A percentile compares a stretch with the other conserved stretches of the same genome.
These are phyloP conservation scores for Cladosporium phlei DNA, from an alignment of 2,329 filamentous ascomycete genomes.

Conservation along the genomic window DNA sequence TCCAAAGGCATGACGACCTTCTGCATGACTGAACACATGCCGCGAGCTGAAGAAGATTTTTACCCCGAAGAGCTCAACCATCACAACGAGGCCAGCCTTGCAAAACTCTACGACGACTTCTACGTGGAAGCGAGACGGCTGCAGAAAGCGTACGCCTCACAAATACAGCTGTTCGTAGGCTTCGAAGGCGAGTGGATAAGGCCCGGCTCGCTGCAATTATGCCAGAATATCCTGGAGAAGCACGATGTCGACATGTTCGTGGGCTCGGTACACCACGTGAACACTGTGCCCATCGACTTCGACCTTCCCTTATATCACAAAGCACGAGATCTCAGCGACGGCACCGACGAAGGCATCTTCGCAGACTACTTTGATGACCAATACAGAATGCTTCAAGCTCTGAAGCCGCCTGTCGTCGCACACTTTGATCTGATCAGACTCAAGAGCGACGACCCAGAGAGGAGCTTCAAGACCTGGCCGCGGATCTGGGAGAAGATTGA, in stretches of 20 bases:
- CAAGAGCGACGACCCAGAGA: slow-evolving; percentile 64
- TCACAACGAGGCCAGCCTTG: slow-evolving; percentile 44
- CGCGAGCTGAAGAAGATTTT: slow-evolving; percentile 70
- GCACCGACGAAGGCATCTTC: slow-evolving; percentile 68
- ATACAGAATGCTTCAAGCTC: slow-evolving; percentile 67
- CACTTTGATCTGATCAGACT: slow-evolving; percentile 92
- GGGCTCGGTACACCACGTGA: slow-evolving; percentile 86
- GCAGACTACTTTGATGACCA: slow-evolving; percentile 86
- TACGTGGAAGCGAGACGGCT: slow-evolving; percentile 70
- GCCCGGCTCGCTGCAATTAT: slow-evolving; percentile 56
- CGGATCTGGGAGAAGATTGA: slow-evolving; percentile 67
- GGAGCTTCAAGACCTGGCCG: slow-evolving; percentile 41
- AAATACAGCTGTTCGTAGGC: slow-evolving; percentile 77
- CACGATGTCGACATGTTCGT: slow-evolving; percentile 81
- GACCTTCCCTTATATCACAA: slow-evolving; percentile 61
- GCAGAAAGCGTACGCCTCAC: slow-evolving; percentile 60
- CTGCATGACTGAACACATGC: slow-evolving; percentile 93
- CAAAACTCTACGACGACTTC: slow-evolving; percentile 62
- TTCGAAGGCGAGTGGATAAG: slow-evolving; percentile 95
- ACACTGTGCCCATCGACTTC: slow-evolving; percentile 84
- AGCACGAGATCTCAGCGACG: slow-evolving; percentile 55
- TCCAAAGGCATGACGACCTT: slow-evolving; percentile 73
- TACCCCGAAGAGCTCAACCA: slow-evolving; percentile 73
- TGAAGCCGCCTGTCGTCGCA: slow-evolving; percentile 75
- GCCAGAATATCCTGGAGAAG: slow-evolving; percentile 54